Base-by-base conservation (phyloP, 2,329 filamentous ascomycete species). In the Alternaria atra region DNA sequence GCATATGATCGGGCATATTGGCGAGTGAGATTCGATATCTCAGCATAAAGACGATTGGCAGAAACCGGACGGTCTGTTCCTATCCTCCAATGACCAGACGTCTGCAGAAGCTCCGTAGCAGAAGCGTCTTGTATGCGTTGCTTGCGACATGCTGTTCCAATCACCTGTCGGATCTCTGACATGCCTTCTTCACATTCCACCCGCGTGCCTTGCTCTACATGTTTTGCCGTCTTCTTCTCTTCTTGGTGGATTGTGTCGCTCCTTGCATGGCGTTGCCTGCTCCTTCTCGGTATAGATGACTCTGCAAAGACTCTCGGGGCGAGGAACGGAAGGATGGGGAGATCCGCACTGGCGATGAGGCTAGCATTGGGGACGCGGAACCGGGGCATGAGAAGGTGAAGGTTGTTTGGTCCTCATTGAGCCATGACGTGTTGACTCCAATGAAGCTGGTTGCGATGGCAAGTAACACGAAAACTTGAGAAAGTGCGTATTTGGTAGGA, bases 261-360 rank as follows among this genome's bases (percentile, higher is more conserved):
- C 17, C 42, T 52, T 43, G 27, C 58, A 64, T 66, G 40, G 10
- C 60, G 61, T 46, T 39, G 57, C 56, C 58, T 59, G 48, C 67
- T 63, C 34, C 46, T 62, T 42, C 59, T 60, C 25, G 44, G 15
- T 34, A 67, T 61, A 56, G 65, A 65, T 54, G 69, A 61, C 52
- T 67, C 69, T 66, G 65, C 68, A 59, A 74, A 76, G 59, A 69
- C 72, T 60, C 77, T 69, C 30, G 79, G 79, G 23, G 78, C 78
- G 54, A 81, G 77, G 60, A 80, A 79, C 10, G 78, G 76, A 17
- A 81, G 74, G 51, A 79, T 42, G 40, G 75, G 74, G 39, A 61
- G 63, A 44, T 75, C 73, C 15, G 66, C 67, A 68, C 66, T 64
- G 71, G 75, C 68, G 64, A 72, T 60, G 67, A 68, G 68, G 73